Base-by-base conservation (phyloP, 495 filamentous ascomycete genomes). In the Neurospora sp. region DNA sequence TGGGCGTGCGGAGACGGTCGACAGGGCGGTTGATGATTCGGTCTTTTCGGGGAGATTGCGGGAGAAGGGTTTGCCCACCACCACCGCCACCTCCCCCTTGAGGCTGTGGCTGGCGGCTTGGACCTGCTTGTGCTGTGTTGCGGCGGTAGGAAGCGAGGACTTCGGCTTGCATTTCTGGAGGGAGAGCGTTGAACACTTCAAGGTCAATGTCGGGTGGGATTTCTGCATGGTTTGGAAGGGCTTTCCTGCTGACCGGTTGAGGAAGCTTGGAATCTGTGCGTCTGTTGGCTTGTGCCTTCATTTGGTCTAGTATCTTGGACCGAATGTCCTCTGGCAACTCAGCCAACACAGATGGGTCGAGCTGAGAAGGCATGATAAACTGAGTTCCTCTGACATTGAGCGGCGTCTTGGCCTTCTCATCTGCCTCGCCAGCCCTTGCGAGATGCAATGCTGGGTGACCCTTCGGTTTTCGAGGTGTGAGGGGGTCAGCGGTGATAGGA, bases 361-460 rank as follows among this genome's bases (percentile, higher is more conserved):
- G 83, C 74, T 94, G 91, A 5, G 89, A 89, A 4, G 94, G 94
- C 76, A 98, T 81, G 73, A 97, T 88, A 79, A 97, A 97, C 78
- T 98, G 94, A 11, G 93, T 95, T 0, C 94, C 94, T 4, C 86
- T 81, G 0, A 91, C 89, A 76, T 98, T 97, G 18, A 97, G 81
- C 4, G 90, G 88, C 69, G 88, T 91, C 39, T 85, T 85, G 73
- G 87, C 83, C 75, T 88, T 88, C 39, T 78, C 80, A 74, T 91
- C 90, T 41, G 84, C 83, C 39, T 88, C 85, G 12, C 85, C 86
- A 22, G 86, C 85, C 75, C 77, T 84, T 11, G 87, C 80, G 70
- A 89, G 81, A 39, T 85, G 84, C 16, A 87, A 84, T n/a, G 84
- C 85, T 22, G 88, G 87, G 72, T 89, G 87, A 5, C 76, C 77